These are phyloP conservation scores for Poa annua DNA, from an alignment of 176 grass and related monocot genomes.

Conservation along the genomic window DNA sequence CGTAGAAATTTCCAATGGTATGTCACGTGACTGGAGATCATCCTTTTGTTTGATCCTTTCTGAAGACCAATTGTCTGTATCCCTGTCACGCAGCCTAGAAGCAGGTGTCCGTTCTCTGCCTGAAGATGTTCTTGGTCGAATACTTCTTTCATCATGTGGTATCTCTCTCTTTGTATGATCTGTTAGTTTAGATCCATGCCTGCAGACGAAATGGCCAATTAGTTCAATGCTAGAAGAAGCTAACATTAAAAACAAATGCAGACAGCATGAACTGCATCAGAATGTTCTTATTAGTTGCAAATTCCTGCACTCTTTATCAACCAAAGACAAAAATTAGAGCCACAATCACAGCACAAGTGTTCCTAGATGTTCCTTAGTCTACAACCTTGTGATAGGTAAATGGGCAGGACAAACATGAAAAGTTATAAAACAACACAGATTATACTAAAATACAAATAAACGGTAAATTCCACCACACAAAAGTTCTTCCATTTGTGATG, in stretches of 20 bases:
- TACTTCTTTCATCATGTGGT: slow-evolving; percentile 69
- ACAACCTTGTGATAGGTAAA: background rate
- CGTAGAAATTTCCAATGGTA: slow-evolving; percentile 58
- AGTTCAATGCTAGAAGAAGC: slow-evolving; percentile 32
- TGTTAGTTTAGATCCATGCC: slow-evolving; percentile 74
- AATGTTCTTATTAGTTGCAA: slow-evolving; percentile 21
- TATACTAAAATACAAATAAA: slow-evolving; percentile 24
- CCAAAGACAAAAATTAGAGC: slow-evolving; percentile 17
- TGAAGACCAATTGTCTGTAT: slow-evolving; percentile 56
- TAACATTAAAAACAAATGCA: slow-evolving; percentile 30
- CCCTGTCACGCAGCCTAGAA: slow-evolving; percentile 65
- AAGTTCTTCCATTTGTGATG: background rate
- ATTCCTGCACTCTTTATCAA: slow-evolving; percentile 16
- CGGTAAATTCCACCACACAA: background rate
- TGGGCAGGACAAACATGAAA: background rate
- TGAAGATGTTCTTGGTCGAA: slow-evolving; percentile 58
- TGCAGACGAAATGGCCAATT: slow-evolving; percentile 43
- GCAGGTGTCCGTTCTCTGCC: slow-evolving; percentile 67
- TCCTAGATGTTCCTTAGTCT: background rate
- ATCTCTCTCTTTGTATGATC: slow-evolving; percentile 76
- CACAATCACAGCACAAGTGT: slow-evolving; percentile 4
- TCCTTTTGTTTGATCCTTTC: slow-evolving; percentile 70
- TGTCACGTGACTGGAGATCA: slow-evolving; percentile 60
- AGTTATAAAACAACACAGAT: background rate
- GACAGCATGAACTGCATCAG: slow-evolving; percentile 30